phyloP scores from a whole-genome alignment of 2,329 filamentous ascomycete genomes.

The Nemania bipapillata region DNA sequence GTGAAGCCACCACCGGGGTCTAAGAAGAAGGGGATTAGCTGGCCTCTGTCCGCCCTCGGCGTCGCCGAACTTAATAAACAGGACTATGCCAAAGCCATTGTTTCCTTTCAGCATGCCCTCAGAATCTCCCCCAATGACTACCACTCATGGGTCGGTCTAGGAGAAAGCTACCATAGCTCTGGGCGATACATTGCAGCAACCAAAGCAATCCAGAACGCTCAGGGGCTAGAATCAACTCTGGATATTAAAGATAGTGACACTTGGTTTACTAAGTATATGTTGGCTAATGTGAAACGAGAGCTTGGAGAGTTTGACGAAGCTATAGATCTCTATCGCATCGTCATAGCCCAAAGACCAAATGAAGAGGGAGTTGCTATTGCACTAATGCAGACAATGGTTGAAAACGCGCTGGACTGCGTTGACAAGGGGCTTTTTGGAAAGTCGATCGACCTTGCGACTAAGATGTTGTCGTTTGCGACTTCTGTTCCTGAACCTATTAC shows the following conservation, averaged over 20 bases:
- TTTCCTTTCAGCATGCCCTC: conserved; percentile 90
- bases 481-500: conserved; percentile 69
- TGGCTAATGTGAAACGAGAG: conserved; percentile 93
- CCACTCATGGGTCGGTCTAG: conserved; percentile 93
- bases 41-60: conserved; percentile 93
- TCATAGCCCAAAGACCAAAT: conserved; percentile 72
- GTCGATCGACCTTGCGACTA: conserved; percentile 74
- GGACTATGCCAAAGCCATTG: conserved; percentile 86
- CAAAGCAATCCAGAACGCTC: conserved; percentile 87
- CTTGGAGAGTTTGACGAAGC: conserved; percentile 89
- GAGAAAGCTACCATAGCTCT: conserved; percentile 96
- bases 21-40: conserved; percentile 91
- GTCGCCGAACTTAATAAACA: conserved; percentile 95
- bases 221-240: conserved; percentile 73
- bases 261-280: conserved; percentile 97
- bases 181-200: conserved; percentile 93
- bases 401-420: conserved; percentile 79
- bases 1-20: conserved; percentile 90
- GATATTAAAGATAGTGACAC: conserved; percentile 72
- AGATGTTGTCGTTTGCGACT: conserved; percentile 75
- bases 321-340: conserved; percentile 77
- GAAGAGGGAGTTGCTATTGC: conserved; percentile 91
- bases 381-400: conserved; percentile 85
- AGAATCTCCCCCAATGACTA: conserved; percentile 87
- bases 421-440: conserved; percentile 89